phyloP scores from a whole-genome alignment of 2,329 filamentous ascomycete genomes.

The Fusarium sp. region DNA sequence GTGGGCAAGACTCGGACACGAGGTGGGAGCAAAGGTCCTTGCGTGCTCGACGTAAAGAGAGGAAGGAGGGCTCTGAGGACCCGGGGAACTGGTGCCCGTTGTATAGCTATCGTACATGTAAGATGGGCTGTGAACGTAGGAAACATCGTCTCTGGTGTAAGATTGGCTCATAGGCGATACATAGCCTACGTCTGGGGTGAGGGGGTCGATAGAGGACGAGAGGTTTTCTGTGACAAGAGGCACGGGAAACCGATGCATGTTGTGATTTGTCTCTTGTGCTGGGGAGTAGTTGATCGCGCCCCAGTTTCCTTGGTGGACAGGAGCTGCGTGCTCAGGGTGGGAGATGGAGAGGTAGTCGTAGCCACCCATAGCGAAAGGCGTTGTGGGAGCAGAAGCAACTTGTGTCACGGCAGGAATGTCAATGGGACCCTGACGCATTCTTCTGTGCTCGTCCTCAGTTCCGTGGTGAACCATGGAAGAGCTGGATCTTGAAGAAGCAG shows the following conservation, averaged over 20 bases:
- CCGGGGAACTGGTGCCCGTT: slow-evolving; percentile 61
- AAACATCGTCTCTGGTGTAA: slow-evolving; percentile 67
- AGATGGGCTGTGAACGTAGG: slow-evolving; percentile 66
- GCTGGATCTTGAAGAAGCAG: slow-evolving; percentile 58
- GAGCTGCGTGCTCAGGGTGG: slow-evolving; percentile 57
- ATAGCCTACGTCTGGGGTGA: slow-evolving; percentile 70
- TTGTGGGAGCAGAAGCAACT: slow-evolving; percentile 57
- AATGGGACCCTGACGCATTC: slow-evolving; percentile 49
- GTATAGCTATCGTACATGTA: slow-evolving; percentile 69
- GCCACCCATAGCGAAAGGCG: slow-evolving; percentile 50
- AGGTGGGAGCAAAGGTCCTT: slow-evolving; percentile 62
- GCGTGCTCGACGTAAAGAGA: slow-evolving; percentile 66
- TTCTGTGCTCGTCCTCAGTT: slow-evolving; percentile 49
- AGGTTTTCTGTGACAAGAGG: slow-evolving; percentile 62
- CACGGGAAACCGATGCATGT: slow-evolving; percentile 59
- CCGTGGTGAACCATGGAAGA: slow-evolving; percentile 52
- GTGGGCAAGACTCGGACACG: slow-evolving; percentile 71
- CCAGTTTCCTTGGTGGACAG: slow-evolving; percentile 58
- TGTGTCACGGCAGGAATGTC: slow-evolving; percentile 51
- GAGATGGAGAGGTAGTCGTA: slow-evolving; percentile 66
- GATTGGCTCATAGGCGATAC: slow-evolving; percentile 68
- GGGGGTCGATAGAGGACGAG: slow-evolving; percentile 66
- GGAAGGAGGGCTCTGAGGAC: slow-evolving; percentile 66
- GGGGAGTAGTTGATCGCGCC: slow-evolving; percentile 60
- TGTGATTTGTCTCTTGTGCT: slow-evolving; percentile 51